A percentile compares a stretch with the other conserved stretches of the same genome.
phyloP scores from a whole-genome alignment of 177 flowering plant genomes.

The Vitis hybrid region DNA sequence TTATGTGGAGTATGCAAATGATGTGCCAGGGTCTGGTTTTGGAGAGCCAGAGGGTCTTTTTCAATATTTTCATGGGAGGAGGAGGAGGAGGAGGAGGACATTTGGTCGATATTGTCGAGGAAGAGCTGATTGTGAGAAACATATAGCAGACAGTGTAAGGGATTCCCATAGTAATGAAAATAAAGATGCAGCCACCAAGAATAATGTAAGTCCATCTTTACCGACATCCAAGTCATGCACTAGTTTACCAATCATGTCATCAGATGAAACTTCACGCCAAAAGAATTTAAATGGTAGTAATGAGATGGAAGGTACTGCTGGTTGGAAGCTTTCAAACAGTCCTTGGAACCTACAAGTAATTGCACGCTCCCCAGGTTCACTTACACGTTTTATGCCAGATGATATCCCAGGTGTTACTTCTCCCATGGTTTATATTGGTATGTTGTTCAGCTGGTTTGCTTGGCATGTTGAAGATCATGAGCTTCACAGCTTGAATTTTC shows the following conservation, averaged over 20 bases:
- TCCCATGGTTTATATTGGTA: conserved; percentile 97
- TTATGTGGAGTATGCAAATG: conserved; percentile 94
- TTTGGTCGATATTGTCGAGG: conserved; percentile 26
- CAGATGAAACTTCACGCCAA: conserved; percentile 28
- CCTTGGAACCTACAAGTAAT: conserved; percentile 98
- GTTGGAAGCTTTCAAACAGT: conserved; percentile 96
- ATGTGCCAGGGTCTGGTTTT: conserved; percentile 96
- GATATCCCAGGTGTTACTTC: conserved; percentile 99
- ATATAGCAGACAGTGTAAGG: conserved; percentile 14
- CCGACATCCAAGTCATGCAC: conserved; percentile 6
- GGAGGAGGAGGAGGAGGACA: conserved; percentile 50
- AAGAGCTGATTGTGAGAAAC: conserved; percentile 26
- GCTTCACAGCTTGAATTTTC: conserved; percentile 96
- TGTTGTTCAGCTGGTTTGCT: conserved; percentile 99
- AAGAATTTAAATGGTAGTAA: conserved; percentile 23
- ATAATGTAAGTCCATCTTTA: not conserved
- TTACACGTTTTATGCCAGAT: conserved; percentile 97
- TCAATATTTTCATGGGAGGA: conserved; percentile 41
- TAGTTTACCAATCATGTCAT: conserved; percentile 10
- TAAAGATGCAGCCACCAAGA: conserved; percentile 14
- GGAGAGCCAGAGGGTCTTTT: conserved; percentile 70
- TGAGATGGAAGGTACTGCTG: conserved; percentile 81
- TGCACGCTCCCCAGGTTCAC: conserved; percentile 91
- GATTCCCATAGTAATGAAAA: conserved; percentile 13
- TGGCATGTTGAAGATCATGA: conserved; percentile 99